phyloP scores from a whole-genome alignment of 2,329 filamentous ascomycete species.

The Tothia fuscella region DNA sequence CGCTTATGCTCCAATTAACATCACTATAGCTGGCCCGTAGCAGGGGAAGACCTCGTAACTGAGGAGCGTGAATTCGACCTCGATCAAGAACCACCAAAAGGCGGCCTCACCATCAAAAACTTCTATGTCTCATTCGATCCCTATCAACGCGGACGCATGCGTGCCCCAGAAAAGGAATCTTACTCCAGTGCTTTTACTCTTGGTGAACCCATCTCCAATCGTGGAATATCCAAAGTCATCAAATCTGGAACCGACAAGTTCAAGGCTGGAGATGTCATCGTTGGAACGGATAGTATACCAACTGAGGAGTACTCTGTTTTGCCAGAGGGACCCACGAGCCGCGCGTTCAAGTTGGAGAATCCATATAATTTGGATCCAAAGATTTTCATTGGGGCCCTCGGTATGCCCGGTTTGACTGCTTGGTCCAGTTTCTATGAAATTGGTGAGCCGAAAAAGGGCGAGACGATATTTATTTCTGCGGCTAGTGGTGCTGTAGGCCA shows the following conservation, averaged over 20 bases:
- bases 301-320: conserved; percentile 59
- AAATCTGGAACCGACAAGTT: conserved; percentile 55
- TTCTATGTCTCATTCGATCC: conserved; percentile 71
- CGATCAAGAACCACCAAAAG: conserved; percentile 45
- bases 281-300: conserved; percentile 36
- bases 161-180: conserved; percentile 49
- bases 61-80: conserved; percentile 60
- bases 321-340: conserved; percentile 31
- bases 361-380: conserved; percentile 53
- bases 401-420: conserved; percentile 67
- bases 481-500: conserved; percentile 75
- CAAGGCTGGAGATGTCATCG: conserved; percentile 54
- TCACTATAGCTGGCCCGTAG: conserved; percentile 42
- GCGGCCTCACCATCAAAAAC: conserved; percentile 58
- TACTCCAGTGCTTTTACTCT: conserved; percentile 54
- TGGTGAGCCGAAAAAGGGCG: conserved; percentile 60
- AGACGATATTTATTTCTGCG: conserved; percentile 72
- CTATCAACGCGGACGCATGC: conserved; percentile 74
- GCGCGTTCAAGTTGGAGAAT: conserved; percentile 51
- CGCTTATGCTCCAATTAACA: too few relatives aligned
- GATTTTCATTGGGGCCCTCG: conserved; percentile 62
- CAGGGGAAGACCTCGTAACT: conserved; percentile 57
- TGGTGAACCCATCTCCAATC: conserved; percentile 52
- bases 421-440: conserved; percentile 66
- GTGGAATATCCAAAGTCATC: conserved; percentile 54